Base-by-base conservation (phyloP, 768 basidiomycete genomes). In the Podaxis mareebaensis region DNA sequence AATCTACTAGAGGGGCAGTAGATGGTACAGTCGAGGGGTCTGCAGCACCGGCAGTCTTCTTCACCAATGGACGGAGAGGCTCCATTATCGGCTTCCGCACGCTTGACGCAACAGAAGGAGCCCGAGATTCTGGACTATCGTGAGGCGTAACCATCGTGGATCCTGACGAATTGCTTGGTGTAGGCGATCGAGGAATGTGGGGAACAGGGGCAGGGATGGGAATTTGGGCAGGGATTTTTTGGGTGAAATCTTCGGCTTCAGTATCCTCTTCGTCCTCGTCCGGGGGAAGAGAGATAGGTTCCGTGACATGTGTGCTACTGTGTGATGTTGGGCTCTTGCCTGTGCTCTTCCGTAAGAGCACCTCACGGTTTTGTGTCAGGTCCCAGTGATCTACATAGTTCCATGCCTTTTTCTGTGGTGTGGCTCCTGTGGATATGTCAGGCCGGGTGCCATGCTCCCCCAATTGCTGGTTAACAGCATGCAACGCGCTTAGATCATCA, bases 351-450 rank as follows among this genome's bases (percentile, higher is more conserved):
- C 39, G 78, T 78, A 95, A 67, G 30, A 95, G 73, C 5, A 79
- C 76, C 3, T 89, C 85, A 28, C 93, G 84, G 61, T 76, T 79
- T 64, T 84, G 78, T 5, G 91, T 92, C 63, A 91, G 75, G 46
- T 85, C 81, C 91, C 93, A 94, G 55, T 85, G 75, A 66, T 90
- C 89, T 5, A 80, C 78, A 64, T 88, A 88, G 64, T 88, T 78
- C 86, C 90, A 90, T 33, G 75, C 73, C 36, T 90, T 87, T 78
- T 92, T 93, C 52, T 84, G 85, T 39, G 93, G 93, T 3, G 93
- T 95, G 59, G 76, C 75, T 4, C 93, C 93, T 13, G 88, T 91
- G 1, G 90, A 76, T 22, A 76, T 70, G 68, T 94, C 93, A 60
- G 86, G 85, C 61, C 77, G 82, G 7, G 83, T 78, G 8, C 87